Evolutionary conservation across 331 rosid species (phyloP), one percentile per base, ranked within the genome.

Genomic region (Acacia pycnantha): DNA sequence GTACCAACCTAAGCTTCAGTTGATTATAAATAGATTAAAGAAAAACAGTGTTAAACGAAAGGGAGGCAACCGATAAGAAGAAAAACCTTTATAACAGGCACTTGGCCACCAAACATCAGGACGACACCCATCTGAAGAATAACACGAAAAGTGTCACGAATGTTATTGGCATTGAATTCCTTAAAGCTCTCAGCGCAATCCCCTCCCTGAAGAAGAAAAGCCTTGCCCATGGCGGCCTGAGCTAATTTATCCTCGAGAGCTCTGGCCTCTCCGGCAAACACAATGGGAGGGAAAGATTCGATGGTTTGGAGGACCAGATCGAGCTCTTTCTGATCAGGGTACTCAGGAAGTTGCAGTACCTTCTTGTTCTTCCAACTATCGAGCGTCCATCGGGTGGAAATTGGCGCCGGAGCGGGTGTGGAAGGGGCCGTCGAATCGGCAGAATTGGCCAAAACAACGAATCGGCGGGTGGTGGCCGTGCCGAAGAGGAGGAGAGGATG

Each of bases 261-360:
- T 85, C 98, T 80, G 5, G 98, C 99, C 76, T 95, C 99, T 2
- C 99, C 99, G 5, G 99, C 98, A 70, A 95, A 95, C 12, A 93
- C 99, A 27, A 95, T 92, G 0, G 99, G 99, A 33, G 98, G 98
- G 81, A 92, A 95, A 16, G 93, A 77, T 0, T 93, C 92, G 9
- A 95, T 83, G 14, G 97, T 95, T 59, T 74, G 35, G 12, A 95
- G 98, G 31, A 93, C 98, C 69, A 90, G 85, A 3, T 92, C 86
- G n/a, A 95, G 81, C 67, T 86, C 92, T 13, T 73, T 89, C 79
- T 82, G 82, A 62, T 91, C 82, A 24, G 99, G 99, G 70, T 95
- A 95, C 67, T 93, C 97, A 0, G 99, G 98, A 77, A 89, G 77
- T 73, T 95, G 98, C 22, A 91, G 83, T 12, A 93, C 99, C 85